These are phyloP conservation scores for Pichia scutulata DNA, from an alignment of 805 yeast genomes.

Conservation along the genomic window DNA sequence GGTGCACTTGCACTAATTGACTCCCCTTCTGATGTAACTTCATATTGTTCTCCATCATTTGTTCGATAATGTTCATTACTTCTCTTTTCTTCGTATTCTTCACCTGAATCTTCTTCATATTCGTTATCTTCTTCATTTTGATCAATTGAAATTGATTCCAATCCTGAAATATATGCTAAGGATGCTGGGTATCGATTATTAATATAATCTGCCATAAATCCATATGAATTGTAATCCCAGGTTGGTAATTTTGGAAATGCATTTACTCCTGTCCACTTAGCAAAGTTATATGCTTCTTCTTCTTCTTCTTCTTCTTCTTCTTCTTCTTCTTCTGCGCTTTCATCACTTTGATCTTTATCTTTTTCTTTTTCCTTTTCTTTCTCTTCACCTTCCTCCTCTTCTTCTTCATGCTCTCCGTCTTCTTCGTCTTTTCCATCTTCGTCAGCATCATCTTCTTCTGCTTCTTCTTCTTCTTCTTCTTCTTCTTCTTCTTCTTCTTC, in stretches of 20 bases:
- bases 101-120: conserved; percentile 14
- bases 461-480: not conserved
- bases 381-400: not conserved
- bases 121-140: conserved; percentile 31
- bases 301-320: not conserved
- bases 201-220: conserved; percentile 27
- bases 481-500: not conserved
- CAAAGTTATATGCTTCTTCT: not conserved
- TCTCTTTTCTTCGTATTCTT: conserved; percentile 11
- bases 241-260: conserved; percentile 19
- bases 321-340: not conserved
- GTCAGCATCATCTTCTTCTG: not conserved
- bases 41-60: conserved; percentile 2
- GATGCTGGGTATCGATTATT: conserved; percentile 20
- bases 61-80: conserved; percentile 12
- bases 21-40: conserved; percentile 3
- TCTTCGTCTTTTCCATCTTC: not conserved
- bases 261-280: conserved; percentile 15
- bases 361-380: not conserved
- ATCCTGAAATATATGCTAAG: conserved; percentile 8
- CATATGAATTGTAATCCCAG: conserved; percentile 26
- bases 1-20: conserved; percentile 7
- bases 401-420: not conserved
- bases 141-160: conserved; percentile 9
- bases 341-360: not conserved